Evolutionary conservation across 2,329 filamentous ascomycete species (phyloP).

Genomic region (Monosporascus sp.): DNA sequence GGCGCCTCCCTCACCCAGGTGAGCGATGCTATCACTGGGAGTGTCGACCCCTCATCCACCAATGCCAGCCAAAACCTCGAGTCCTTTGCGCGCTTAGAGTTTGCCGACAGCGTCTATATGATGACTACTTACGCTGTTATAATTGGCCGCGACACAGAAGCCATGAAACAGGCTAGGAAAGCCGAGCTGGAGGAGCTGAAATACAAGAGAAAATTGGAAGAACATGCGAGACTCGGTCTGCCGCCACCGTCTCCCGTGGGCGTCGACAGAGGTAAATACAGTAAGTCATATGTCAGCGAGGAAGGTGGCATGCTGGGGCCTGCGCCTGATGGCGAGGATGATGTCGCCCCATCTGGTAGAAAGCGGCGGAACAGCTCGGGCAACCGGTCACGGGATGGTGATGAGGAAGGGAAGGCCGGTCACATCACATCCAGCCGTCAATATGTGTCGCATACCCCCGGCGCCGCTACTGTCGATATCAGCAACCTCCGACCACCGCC

Average conservation of each 20-base stretch:
- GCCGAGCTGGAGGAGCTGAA: constrained; percentile 45
- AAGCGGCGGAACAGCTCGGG: constrained; percentile 42
- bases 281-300: constrained; percentile 63
- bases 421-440: constrained; percentile 53
- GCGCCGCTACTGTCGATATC: constrained; percentile 55
- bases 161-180: constrained; percentile 48
- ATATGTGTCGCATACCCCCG: constrained; percentile 56
- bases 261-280: constrained; percentile 49
- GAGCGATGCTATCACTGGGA: constrained; percentile 23
- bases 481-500: constrained; percentile 56
- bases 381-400: constrained; percentile 37
- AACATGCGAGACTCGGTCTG: constrained; percentile 43
- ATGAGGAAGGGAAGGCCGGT: constrained; percentile 33
- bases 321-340: constrained; percentile 52
- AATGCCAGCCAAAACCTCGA: constrained; percentile 40
- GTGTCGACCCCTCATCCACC: constrained; percentile 29
- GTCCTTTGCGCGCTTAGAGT: constrained; percentile 59
- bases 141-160: constrained; percentile 64
- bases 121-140: constrained; percentile 71
- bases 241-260: constrained; percentile 47
- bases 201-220: constrained; percentile 39
- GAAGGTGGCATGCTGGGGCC: constrained; percentile 64
- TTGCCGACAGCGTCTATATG: constrained; percentile 71
- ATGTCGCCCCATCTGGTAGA: constrained; percentile 32
- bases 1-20: constrained; percentile 26